Evolutionary conservation across 2,329 filamentous ascomycete genomes (phyloP), one percentile per base, ranked within the genome.

Genomic region (Colletotrichum spaethianum): DNA sequence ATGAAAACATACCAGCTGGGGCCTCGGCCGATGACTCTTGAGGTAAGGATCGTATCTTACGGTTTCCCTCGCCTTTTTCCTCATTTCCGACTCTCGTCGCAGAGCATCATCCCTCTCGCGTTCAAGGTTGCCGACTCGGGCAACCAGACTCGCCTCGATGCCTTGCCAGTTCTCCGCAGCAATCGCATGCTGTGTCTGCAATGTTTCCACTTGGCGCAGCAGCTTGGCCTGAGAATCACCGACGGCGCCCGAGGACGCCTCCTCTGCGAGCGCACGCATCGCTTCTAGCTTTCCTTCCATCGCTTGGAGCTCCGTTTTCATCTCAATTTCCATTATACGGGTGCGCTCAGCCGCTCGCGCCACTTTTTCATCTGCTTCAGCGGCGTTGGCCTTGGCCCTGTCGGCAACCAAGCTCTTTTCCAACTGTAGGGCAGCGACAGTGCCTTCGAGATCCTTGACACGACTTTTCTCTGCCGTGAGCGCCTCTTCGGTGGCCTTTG

Each of bases 161-260:
- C 95, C 94, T 79, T 98, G 95, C 96, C 97, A 99, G 77, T 99
- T 99, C 78, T 97, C 94, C 76, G 94, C 96, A 1, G 96, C 96
- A 66, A 97, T 92, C 0, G 95, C 92, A 82, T 99, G 98, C 80
- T 99, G 97, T 8, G 94, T 96, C 82, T 99, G 96, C 46, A 99
- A 84, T 0, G 94, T 98, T 84, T 99, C 96, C 65, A 99, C 93
- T 82, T 99, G 97, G 50, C 96, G 91, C 53, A 98, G 86, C 50
- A 98, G 86, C 81, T 98, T 98, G 53, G 93, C 93, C 77, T 97
- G 95, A 0, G 93, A 91, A 78, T 98, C 94, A 18, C 95, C 93
- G 7, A 91, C 91, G 18, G 91, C 91, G 20, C 94, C 93, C 3
- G 95, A 96, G 1, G 95, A 95, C 0, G 91, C 94, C 81, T 99